A percentile compares a stretch with the other conserved stretches of the same genome.
Conservation (phyloP, 805 yeast genomes). For the Ogataea saltuana region DNA sequence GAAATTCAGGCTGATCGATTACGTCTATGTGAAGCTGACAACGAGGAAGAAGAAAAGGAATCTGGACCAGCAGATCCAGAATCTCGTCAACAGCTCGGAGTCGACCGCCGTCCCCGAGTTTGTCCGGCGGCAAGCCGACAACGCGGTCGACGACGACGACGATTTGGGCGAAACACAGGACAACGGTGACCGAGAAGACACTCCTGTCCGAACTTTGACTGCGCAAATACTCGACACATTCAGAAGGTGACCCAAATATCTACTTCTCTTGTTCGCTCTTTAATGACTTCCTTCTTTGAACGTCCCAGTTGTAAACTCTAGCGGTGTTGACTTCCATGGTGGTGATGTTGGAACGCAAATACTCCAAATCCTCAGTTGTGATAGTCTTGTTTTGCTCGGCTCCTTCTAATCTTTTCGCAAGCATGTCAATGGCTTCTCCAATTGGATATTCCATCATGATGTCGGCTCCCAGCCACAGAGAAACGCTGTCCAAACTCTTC, state of each 20-base stretch:
- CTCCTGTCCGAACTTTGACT: conserved; percentile 62
- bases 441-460: conserved; percentile 94
- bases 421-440: conserved; percentile 77
- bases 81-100: conserved; percentile 14
- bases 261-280: conserved; percentile 37
- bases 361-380: conserved; percentile 84
- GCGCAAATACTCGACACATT: conserved; percentile 62
- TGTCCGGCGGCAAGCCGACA: conserved; percentile 10
- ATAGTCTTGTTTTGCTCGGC: conserved; percentile 59
- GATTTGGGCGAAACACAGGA: conserved; percentile 32
- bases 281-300: conserved; percentile 61
- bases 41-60: conserved; percentile 8
- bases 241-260: conserved; percentile 42
- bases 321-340: conserved; percentile 98
- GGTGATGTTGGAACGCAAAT: conserved; percentile 83
- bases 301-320: conserved; percentile 86
- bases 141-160: conserved; percentile 26
- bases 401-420: conserved; percentile 58
- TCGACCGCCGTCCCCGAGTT: conserved; percentile 4
- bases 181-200: conserved; percentile 48
- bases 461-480: conserved; percentile 97
- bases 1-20: conserved; percentile 23
- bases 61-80: conserved; percentile 18
- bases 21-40: conserved; percentile 18
- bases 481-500: conserved; percentile 58